phyloP scores from a whole-genome alignment of 2,329 filamentous ascomycete species.

The Microdochium bolleyi region DNA sequence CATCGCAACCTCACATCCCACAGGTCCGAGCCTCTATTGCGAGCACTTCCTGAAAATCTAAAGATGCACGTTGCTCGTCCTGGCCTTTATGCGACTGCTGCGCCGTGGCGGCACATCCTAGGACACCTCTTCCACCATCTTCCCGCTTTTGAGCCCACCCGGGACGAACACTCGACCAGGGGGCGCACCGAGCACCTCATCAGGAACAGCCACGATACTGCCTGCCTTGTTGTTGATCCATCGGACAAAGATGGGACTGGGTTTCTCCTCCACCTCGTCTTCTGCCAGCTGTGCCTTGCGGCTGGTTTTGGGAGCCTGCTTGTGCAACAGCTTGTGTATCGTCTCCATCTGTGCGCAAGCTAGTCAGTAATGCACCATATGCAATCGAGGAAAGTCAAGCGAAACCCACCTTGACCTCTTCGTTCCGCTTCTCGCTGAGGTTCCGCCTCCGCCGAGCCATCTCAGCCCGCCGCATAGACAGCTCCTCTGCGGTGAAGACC shows the following conservation, averaged over 20 bases:
- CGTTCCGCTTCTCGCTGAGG: conserved; percentile 56
- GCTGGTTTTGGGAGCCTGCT: conserved; percentile 71
- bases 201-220: conserved; percentile 54
- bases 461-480: conserved; percentile 54
- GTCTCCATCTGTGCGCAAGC: conserved; percentile 62
- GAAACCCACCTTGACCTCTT: conserved; percentile 51
- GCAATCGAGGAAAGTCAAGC: not conserved
- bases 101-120: conserved; percentile 18
- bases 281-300: conserved; percentile 38
- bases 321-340: conserved; percentile 83
- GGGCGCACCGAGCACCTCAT: conserved; percentile 59
- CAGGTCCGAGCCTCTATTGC: no score
- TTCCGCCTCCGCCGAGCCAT: conserved; percentile 55
- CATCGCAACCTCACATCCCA: no score
- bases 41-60: no score
- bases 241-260: conserved; percentile 56
- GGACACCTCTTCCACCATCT: conserved; percentile 48
- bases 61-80: no score
- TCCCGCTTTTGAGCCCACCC: conserved; percentile 25
- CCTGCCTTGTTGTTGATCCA: conserved; percentile 65
- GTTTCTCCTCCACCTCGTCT: conserved; percentile 37
- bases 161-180: conserved; percentile 49
- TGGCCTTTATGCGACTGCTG: not conserved
- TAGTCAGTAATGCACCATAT: not conserved
- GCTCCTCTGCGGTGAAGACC: conserved; percentile 51